Percentiles rank a stretch among this genome's conserved stretches.
Evolutionary conservation across 2,329 filamentous ascomycete species (phyloP).

Genomic region (Sphaerulina vaccinii): DNA sequence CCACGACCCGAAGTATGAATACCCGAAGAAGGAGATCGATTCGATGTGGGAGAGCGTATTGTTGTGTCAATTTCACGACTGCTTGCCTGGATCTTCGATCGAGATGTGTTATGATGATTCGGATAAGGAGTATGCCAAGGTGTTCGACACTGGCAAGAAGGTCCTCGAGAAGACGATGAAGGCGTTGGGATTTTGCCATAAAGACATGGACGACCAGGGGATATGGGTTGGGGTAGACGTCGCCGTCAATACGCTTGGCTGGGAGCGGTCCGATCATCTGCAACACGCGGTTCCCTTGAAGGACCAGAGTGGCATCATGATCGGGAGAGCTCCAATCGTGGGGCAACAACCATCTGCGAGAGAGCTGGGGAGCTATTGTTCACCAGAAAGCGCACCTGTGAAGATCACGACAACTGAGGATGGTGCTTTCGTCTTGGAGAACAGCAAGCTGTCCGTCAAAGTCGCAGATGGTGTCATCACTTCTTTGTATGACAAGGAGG

Average conservation of each 20-base stretch:
- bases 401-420: constrained; percentile 19
- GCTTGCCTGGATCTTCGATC: constrained; percentile 88
- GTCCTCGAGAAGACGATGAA: constrained; percentile 68
- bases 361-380: no score
- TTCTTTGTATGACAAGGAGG: constrained; percentile 74
- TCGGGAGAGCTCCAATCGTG: constrained; percentile 11
- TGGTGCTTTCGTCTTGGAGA: constrained; percentile 71
- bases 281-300: no score
- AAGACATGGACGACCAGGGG: constrained; percentile 46
- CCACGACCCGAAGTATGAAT: constrained; percentile 68
- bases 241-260: constrained; percentile 82
- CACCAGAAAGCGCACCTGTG: no score
- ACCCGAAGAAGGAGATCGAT: constrained; percentile 91
- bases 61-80: constrained; percentile 97
- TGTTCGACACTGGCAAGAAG: constrained; percentile 74
- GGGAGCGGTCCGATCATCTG: constrained; percentile 59
- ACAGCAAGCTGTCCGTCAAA: constrained; percentile 70
- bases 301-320: neutral
- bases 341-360: no score
- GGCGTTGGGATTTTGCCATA: constrained; percentile 61
- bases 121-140: constrained; percentile 78
- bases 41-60: constrained; percentile 92
- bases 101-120: constrained; percentile 99
- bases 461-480: constrained; percentile 76
- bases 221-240: constrained; percentile 53